Percentiles rank a stretch among this genome's conserved stretches.
Evolutionary conservation across 1,284 basidiomycete genomes (phyloP).

Genomic region (Malassezia furfur): DNA sequence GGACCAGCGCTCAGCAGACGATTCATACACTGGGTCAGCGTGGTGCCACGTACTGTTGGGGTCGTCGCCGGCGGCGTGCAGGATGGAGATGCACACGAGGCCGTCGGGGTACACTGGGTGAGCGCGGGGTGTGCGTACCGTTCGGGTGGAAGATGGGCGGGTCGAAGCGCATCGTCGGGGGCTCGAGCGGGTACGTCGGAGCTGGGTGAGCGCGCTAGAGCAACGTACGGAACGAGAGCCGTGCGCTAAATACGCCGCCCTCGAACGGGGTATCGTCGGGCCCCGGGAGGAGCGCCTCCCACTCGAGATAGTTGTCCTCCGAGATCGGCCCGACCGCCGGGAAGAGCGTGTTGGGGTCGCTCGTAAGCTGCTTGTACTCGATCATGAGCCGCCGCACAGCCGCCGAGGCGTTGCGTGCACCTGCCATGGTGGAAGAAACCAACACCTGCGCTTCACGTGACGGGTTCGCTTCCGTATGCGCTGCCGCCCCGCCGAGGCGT

Average conservation of each 20-base stretch:
- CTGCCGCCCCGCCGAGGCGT: neutral
- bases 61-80: constrained; percentile 92
- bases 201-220: constrained; percentile 17
- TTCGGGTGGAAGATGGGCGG: constrained; percentile 96
- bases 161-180: constrained; percentile 74
- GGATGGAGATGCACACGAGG: constrained; percentile 92
- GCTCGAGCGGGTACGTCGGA: constrained; percentile 45
- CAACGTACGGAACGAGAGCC: constrained; percentile 72
- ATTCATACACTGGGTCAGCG: constrained; percentile 56
- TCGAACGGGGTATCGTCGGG: constrained; percentile 98
- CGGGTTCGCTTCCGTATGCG: neutral
- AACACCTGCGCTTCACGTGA: constrained; percentile 6
- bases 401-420: constrained; percentile 20
- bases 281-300: constrained; percentile 93
- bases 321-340: constrained; percentile 64
- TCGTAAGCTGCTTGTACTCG: constrained; percentile 47
- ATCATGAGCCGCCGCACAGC: constrained; percentile 46
- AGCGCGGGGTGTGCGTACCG: constrained; percentile 60
- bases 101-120: constrained; percentile 77
- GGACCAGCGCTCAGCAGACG: constrained; percentile 92
- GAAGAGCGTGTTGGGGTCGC: constrained; percentile 43
- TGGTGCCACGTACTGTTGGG: constrained; percentile 49
- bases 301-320: constrained; percentile 92
- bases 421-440: constrained; percentile 10
- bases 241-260: constrained; percentile 89